Evolutionary conservation across 1,284 basidiomycete genomes (phyloP), one percentile per base, ranked within the genome.

Genomic region (Rhizoctonia solani): DNA sequence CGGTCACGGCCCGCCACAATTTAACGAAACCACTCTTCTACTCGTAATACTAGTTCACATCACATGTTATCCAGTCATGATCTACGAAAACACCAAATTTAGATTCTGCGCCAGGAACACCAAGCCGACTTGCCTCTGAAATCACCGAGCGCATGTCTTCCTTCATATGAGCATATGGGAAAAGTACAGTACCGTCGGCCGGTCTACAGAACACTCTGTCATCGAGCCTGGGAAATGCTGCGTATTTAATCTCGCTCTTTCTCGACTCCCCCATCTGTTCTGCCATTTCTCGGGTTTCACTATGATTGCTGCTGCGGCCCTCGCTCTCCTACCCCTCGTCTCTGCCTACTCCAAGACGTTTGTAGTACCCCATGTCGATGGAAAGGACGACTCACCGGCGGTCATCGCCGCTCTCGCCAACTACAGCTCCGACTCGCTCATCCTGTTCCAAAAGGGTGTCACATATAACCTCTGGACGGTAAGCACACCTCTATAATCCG

Each of bases 391-490:
- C 71, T 81, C 81, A 0, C 83, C 83, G 21, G 78, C 77, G 0
- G 73, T 87, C 14, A 71, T 76, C 4, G 75, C 80, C 32, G 81
- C 80, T 0, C 73, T 82, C 0, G 73, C 78, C 0, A 80, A 79
- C 49, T 80, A 79, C 71, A 74, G 78, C 4, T 74, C 76, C 0
- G 79, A 87, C 70, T 75, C 83, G 44, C 84, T 82, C 5, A 86
- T 86, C 69, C 67, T 86, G 3, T 87, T 87, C 74, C 67, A 81
- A 72, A 78, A 82, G 66, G 84, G 84, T 49, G 74, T 79, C 23
- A 83, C 80, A 0, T 87, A 87, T 72, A 87, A 87, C 71, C 81
- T 86, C 16, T 69, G 44, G 39, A 72, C 69, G 14, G 58, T 66
- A 37, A 16, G 65, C 50, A n/a, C 2, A 1, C 2, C 42, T 44